Base-by-base conservation (phyloP, 345 rosid genomes). In the Eutrema japonicum region DNA sequence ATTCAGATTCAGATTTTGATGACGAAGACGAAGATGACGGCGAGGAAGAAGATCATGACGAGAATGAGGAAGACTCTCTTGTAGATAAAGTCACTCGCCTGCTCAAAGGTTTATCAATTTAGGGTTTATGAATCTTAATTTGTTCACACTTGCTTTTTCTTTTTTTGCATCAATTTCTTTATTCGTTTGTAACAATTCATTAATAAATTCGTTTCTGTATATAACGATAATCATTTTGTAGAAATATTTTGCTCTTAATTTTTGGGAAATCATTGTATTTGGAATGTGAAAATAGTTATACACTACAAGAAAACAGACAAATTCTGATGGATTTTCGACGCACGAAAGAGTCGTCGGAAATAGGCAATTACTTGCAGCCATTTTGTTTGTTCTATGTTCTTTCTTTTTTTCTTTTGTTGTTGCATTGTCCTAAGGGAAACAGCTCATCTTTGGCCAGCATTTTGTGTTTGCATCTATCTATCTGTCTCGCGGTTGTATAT, bases 101-200 rank as follows among this genome's bases (percentile, higher is more conserved):
- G 37, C 82, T 88, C 56, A 60, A 77, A 79, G 90, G 86, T 84
- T 72, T 78, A 30, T 22, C 42, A 32, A 35, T 26, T 69, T 72
- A n/a, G 75, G 66, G 66, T 32, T 66, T 70, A 35, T 58, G 4
- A 60, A 26, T 51, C 63, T 50, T 48, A 36, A 48, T 71, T 50
- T 11, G 43, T 38, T 58, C 42, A 0, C 26, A 22, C 26, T 22
- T 22, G 26, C 26, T 22, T 22, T 2, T 22, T 22, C 22, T 22
- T 22, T 22, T 40, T 22, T 30, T 33, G 46, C n/a, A 50, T 42
- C 64, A 7, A 14, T 22, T 29, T 18, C 22, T 18, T 18, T 18
- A 18, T 18, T 18, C 0, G 1, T 0, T 0, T 18, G 53, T 68
- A 55, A 70, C 9, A 42, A 64, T 45, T 64, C 50, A n/a, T 64